Evolutionary conservation across 2,329 filamentous ascomycete species (phyloP).

Genomic region (Xylogone sp.): DNA sequence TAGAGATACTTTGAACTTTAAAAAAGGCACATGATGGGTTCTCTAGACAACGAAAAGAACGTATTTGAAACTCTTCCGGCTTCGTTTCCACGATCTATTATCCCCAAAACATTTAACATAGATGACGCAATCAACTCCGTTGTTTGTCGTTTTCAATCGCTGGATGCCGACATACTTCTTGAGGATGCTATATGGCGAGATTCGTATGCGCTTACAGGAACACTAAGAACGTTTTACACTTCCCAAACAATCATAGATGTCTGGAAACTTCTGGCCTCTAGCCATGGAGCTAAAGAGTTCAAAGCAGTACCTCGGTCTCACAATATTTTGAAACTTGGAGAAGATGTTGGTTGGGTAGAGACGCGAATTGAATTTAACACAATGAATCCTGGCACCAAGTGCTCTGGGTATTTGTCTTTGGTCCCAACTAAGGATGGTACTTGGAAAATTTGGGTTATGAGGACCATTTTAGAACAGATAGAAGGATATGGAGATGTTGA

Average conservation of each 20-base stretch:
- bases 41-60: background rate
- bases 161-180: background rate
- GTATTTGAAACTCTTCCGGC: background rate
- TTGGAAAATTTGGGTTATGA: too few relatives aligned
- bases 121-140: background rate
- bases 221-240: background rate
- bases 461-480: too few relatives aligned
- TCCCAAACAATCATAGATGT: background rate
- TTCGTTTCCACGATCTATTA: background rate
- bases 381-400: background rate
- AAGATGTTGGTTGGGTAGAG: background rate
- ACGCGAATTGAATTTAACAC: background rate
- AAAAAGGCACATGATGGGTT: too few relatives aligned
- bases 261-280: background rate
- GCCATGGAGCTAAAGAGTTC: background rate
- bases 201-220: background rate
- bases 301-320: too few relatives aligned
- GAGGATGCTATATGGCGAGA: background rate
- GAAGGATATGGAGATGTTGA: too few relatives aligned
- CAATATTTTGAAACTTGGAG: background rate
- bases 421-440: too few relatives aligned
- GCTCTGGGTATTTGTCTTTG: too few relatives aligned
- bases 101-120: background rate
- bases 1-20: too few relatives aligned
- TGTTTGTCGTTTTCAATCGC: background rate